Conservation (phyloP, 2,329 filamentous ascomycete genomes). For the Colletotrichum falcatum region DNA sequence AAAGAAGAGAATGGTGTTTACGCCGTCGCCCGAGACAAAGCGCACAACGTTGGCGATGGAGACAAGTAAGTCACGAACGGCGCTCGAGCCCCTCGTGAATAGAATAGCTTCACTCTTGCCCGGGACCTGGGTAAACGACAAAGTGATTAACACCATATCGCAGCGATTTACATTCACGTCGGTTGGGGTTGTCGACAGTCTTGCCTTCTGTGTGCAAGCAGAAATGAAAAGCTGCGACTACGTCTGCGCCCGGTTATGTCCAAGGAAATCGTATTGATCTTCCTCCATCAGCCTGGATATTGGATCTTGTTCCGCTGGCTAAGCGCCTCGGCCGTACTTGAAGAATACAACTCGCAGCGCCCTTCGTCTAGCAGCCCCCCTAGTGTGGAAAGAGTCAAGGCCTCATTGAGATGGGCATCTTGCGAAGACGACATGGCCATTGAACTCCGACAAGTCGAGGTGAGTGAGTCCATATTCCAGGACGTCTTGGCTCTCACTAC, state of each 20-base stretch:
- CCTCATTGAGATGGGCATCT: not conserved
- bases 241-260: not conserved
- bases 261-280: not conserved
- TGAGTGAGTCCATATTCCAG: not conserved
- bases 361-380: not conserved
- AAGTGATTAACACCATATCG: not conserved
- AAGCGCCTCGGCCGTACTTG: not conserved
- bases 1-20: not conserved
- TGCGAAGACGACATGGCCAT: not conserved
- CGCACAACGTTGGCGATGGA: not conserved
- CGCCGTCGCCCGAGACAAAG: not conserved
- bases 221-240: not conserved
- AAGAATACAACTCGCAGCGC: not conserved
- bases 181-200: not conserved
- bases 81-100: not conserved
- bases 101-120: not conserved
- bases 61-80: not conserved
- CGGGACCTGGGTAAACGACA: not conserved
- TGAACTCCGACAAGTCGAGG: not conserved
- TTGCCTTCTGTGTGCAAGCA: not conserved
- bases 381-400: not conserved
- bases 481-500: too few relatives aligned
- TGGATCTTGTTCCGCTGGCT: constrained; percentile 2
- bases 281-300: not conserved
- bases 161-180: not conserved